These are phyloP conservation scores for Lasiodiplodia citricola DNA, from an alignment of 2,329 filamentous ascomycete species.

Conservation along the genomic window DNA sequence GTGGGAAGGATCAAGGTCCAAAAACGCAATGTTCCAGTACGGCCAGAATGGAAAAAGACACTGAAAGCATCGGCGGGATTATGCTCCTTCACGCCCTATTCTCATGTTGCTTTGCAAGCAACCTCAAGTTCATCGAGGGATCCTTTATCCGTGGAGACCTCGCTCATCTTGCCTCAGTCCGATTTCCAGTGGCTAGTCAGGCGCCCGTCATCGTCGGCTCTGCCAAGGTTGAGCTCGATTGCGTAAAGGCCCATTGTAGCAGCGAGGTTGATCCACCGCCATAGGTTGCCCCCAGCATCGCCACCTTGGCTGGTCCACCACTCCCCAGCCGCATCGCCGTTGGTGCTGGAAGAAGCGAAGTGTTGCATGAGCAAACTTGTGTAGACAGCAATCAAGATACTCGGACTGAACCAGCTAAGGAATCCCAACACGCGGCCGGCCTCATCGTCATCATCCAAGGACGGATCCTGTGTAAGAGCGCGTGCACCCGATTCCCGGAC, in stretches of 20 bases:
- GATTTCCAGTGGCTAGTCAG: conserved; percentile 89
- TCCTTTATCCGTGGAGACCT: background rate
- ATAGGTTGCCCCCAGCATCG: conserved; percentile 81
- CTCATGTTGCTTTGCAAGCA: background rate
- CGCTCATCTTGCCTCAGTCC: conserved; percentile 63
- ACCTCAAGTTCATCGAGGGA: background rate
- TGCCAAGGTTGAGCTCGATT: conserved; percentile 85
- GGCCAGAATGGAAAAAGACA: background rate
- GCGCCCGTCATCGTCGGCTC: conserved; percentile 76
- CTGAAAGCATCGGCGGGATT: background rate
- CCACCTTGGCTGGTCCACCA: conserved; percentile 89
- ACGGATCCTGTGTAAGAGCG: conserved; percentile 82
- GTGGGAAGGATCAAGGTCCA: background rate
- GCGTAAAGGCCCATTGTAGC: conserved; percentile 90
- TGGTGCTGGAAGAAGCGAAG: conserved; percentile 75
- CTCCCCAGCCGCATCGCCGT: conserved; percentile 59
- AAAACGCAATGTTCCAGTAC: background rate
- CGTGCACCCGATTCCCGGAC: conserved; percentile 85
- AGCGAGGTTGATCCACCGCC: conserved; percentile 92
- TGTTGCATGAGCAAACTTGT: conserved; percentile 95
- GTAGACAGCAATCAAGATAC: conserved; percentile 93
- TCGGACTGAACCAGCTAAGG: conserved; percentile 92
- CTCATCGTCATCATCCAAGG: conserved; percentile 82
- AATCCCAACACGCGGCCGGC: conserved; percentile 81
- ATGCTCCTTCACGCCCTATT: background rate